Evolutionary conservation across 768 basidiomycete species (phyloP).

Genomic region (Podaxis rugospora): DNA sequence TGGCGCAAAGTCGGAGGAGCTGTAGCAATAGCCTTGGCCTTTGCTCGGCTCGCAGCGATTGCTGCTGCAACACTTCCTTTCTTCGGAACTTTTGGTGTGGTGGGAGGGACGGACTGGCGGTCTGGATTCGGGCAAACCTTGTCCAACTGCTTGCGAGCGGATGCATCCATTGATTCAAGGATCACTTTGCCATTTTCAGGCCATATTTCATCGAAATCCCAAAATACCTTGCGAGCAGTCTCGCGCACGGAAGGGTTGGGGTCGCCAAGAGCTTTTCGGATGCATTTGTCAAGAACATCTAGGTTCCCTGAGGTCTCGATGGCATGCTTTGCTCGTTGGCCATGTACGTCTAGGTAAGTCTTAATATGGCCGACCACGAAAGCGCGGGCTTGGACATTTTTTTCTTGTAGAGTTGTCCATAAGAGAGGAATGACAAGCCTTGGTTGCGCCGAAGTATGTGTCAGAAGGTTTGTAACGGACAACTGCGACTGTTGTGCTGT

Average conservation of each 20-base stretch:
- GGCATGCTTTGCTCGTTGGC: conserved; percentile 48
- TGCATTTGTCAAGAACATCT: conserved; percentile 67
- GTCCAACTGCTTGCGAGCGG: conserved; percentile 78
- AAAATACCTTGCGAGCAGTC: conserved; percentile 66
- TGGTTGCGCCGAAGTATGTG: conserved; percentile 66
- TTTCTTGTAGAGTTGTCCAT: conserved; percentile 69
- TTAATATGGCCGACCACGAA: conserved; percentile 69
- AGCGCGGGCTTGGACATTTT: conserved; percentile 70
- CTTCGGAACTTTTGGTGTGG: conserved; percentile 56
- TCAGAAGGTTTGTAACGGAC: conserved; percentile 62
- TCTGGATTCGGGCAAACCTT: conserved; percentile 71
- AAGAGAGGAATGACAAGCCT: conserved; percentile 66
- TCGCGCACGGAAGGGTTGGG: conserved; percentile 78
- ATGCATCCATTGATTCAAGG: conserved; percentile 61
- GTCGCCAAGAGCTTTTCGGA: conserved; percentile 75
- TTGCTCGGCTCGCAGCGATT: conserved; percentile 87
- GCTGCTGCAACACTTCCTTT: conserved; percentile 83
- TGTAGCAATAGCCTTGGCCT: conserved; percentile 78
- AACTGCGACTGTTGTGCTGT: conserved; percentile 82
- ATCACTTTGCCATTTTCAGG: conserved; percentile 60
- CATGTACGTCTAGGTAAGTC: conserved; percentile 72
- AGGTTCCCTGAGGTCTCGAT: conserved; percentile 70
- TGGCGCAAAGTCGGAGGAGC: conserved; percentile 79
- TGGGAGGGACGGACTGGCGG: conserved; percentile 34
- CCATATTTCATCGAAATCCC: conserved; percentile 80